These are phyloP conservation scores for Aspergillus spinulosporus DNA, from an alignment of 2,329 filamentous ascomycete species.

Conservation along the genomic window DNA sequence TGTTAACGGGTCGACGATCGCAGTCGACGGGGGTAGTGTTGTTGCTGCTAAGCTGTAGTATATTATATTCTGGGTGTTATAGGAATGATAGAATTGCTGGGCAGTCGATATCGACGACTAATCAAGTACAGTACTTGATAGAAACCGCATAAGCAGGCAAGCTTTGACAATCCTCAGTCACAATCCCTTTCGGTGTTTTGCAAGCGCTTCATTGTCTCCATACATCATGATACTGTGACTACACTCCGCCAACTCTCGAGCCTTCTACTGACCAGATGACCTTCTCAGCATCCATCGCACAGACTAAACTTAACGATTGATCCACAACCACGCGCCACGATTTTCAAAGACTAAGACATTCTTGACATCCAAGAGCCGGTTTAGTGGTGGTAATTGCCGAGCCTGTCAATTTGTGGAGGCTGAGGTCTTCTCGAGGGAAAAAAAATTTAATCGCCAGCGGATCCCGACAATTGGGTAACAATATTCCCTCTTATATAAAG, in stretches of 20 bases:
- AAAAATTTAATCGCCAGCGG: background rate
- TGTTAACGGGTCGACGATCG: constrained; percentile 65
- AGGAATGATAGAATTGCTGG: too few relatives aligned
- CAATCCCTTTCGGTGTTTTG: too few relatives aligned
- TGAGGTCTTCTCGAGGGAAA: background rate
- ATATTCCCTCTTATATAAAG: constrained; percentile 18
- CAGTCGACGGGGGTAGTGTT: constrained; percentile 59
- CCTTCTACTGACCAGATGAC: background rate
- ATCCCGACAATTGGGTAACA: constrained; percentile 8
- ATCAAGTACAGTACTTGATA: too few relatives aligned
- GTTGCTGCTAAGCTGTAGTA: constrained; percentile 43
- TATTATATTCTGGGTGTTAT: background rate
- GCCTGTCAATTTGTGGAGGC: constrained; percentile 1
- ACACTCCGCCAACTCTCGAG: background rate
- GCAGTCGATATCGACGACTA: too few relatives aligned
- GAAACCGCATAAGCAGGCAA: too few relatives aligned
- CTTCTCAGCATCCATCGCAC: background rate
- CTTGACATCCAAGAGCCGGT: background rate
- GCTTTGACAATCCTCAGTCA: too few relatives aligned
- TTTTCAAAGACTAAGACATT: background rate
- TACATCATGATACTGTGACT: background rate
- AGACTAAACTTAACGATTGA: background rate
- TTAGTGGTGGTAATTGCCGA: background rate
- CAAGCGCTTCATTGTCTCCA: background rate
- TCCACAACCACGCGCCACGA: background rate